Base-by-base conservation (phyloP, 2,329 filamentous ascomycete species). In the Fusarium pseudocircinatum region DNA sequence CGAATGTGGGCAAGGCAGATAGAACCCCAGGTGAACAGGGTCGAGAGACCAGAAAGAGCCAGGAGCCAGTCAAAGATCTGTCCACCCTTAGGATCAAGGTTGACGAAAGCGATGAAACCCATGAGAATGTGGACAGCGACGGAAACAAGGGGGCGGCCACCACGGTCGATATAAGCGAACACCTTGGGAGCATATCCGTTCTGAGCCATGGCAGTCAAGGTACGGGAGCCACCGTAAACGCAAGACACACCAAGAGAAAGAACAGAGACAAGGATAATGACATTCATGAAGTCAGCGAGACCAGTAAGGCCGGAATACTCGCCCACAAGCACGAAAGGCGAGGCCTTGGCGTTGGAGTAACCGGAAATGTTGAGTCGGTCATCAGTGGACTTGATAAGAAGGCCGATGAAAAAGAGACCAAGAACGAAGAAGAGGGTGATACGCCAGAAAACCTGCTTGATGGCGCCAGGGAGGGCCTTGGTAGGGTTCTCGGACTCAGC, bases 381-480 rank as follows among this genome's bases (percentile, higher is more conserved):
- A 7, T 78, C 63, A 58, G 87, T 84, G 32, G 82, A 82, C 49
- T 81, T 81, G 67, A 87, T 79, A 14, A 87, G 81, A 18, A 87
- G 82, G 39, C 86, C 85, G 59, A 87, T 82, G 56, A 86, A 86
- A 78, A 85, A 84, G 36, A 87, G 82, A 59, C 85, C 85, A 2
- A 87, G 78, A 60, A 87, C 79, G 72, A 87, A 87, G 75, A 87
- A 87, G 56, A 87, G 79, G 24, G 84, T 84, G 63, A 87, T 85
- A 78, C 85, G 84, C 85, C 85, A 87, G 75, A 87, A 87, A 34
- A 87, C 92, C 81, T 95, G 93, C 84, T 95, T 95, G 78, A 95
- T 90, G 6, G 94, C 94, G 16, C 90, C 91, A 1, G 94, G 94
- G 3, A 97, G 87, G 4, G 91, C 89, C 79, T 93, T 90, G 68